Evolutionary conservation across 164 flowering plant species (phyloP).

Genomic region (Litsea cubeba): DNA sequence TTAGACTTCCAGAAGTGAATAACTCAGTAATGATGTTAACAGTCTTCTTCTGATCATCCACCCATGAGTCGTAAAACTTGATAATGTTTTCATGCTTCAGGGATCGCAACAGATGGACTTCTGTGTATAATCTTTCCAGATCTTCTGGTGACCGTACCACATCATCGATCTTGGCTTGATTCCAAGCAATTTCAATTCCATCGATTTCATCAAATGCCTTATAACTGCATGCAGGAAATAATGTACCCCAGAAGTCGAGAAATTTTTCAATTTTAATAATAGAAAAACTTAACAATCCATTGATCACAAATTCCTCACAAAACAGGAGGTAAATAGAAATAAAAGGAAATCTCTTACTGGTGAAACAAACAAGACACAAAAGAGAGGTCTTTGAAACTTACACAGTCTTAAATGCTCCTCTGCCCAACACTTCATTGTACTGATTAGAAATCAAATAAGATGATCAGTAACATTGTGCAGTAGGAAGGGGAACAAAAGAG

Average conservation of each 20-base stretch:
- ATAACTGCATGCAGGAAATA: constrained; percentile 35
- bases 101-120: constrained; percentile 65
- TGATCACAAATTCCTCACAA: neutral
- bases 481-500: neutral
- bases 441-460: constrained; percentile 19
- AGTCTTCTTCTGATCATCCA: constrained; percentile 65
- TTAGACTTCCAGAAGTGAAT: constrained; percentile 82
- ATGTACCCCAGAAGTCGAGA: constrained; percentile 2
- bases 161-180: constrained; percentile 54
- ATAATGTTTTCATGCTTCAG: constrained; percentile 71
- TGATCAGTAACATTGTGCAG: neutral
- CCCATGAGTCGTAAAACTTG: constrained; percentile 67
- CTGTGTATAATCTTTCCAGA: constrained; percentile 60
- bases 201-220: constrained; percentile 83
- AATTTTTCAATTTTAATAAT: neutral
- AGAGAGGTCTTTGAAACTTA: constrained; percentile 34
- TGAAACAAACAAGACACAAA: neutral
- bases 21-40: constrained; percentile 84
- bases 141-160: constrained; percentile 63
- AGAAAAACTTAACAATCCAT: neutral
- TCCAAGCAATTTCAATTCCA: constrained; percentile 92
- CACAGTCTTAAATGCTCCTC: constrained; percentile 94
- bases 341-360: neutral
- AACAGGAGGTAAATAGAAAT: neutral
- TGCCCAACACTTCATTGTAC: constrained; percentile 71